Base-by-base conservation (phyloP, 495 filamentous ascomycete genomes). In the Tetracladium marchalianum region DNA sequence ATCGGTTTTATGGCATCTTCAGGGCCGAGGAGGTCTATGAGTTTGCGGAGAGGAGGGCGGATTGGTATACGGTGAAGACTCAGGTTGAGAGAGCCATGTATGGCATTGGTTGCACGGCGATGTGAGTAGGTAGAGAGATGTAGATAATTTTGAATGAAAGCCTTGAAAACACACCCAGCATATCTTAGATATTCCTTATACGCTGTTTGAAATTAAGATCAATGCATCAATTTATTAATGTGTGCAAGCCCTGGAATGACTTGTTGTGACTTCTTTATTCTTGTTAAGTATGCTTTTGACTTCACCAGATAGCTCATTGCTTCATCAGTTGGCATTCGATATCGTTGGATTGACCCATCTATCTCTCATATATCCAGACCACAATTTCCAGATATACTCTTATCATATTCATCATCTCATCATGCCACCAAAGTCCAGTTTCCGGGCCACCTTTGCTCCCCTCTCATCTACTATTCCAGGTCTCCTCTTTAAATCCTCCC, bases 71-170 rank as follows among this genome's bases (percentile, higher is more conserved):
- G 44, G 84, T 99, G 4, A 83, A 82, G 67, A 75, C 74, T 47
- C 78, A 87, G 44, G 90, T 99, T 16, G 93, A 99, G 72, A 81
- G 85, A 66, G 90, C 87, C 17, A 95, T 97, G 93, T 97, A 96
- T 71, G 93, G 93, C 39, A 73, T 92, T 66, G 93, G 94, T 39
- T 98, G 92, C 60, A 63, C 54, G 35, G 61, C 90, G 40, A 95
- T 97, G 89, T 96, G 35, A n/a, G 11, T 4, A n/a, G 35, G 10
- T 10, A 15, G 5, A 18, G 1, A 18, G 37, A 11, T 7, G 37
- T 39, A 18, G 37, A 36, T 36, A 27, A 3, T n/a, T n/a, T n/a
- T n/a, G n/a, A n/a, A n/a, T n/a, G n/a, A 27, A 7, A 27, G 22
- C 3, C 22, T 27, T 27, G 22, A 27, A 27, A 27, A 27, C 7